Evolutionary conservation across 768 basidiomycete species (phyloP), one percentile per base, ranked within the genome.

Genomic region (Macrocybe gigantea): DNA sequence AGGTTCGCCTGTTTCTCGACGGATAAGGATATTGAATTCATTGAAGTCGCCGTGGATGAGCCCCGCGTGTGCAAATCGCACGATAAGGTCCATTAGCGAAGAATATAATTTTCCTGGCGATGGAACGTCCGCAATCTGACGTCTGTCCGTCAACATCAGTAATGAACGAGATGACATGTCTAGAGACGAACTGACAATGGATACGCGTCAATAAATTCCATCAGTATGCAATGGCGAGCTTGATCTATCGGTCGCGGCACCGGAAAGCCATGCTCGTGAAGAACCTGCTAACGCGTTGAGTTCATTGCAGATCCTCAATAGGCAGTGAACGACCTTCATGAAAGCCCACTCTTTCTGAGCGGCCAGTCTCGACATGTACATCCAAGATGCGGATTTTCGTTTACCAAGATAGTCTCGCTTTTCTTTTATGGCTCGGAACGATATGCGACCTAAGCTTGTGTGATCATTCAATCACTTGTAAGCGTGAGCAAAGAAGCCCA

Each of bases 31-130:
- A 65, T 99, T 98, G 73, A 98, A 99, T 62, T 99, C 96, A 68
- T 99, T 99, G 69, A 89, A 99, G 57, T 99, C 96, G 37, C 96
- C 94, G 59, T 99, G 96, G 44, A 99, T 98, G n/a, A 99, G 78
- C 5, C 96, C 96, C 11, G 88, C 82, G 34, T 80, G 83, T 5
- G 95, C 94, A 59, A 98, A 87, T 45, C 93, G 89, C 49, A 97
- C 92, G 61, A 98, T 93, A 51, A 97, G 72, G 63, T 93, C 91
- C 96, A 98, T 98, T 39, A 98, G 72, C 12, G 73, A 69, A 1
- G 93, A 93, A 66, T 97, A 98, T 14, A 98, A 77, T 53, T 84
- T 86, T 36, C 92, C 92, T 0, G 95, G 93, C 2, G 87, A 86
- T 6, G 85, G 80, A 10, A 94, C 73, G 48, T 88, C 80, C 32